phyloP scores from a whole-genome alignment of 306 rosid genomes.

The Herpetospermum pedunculosum region DNA sequence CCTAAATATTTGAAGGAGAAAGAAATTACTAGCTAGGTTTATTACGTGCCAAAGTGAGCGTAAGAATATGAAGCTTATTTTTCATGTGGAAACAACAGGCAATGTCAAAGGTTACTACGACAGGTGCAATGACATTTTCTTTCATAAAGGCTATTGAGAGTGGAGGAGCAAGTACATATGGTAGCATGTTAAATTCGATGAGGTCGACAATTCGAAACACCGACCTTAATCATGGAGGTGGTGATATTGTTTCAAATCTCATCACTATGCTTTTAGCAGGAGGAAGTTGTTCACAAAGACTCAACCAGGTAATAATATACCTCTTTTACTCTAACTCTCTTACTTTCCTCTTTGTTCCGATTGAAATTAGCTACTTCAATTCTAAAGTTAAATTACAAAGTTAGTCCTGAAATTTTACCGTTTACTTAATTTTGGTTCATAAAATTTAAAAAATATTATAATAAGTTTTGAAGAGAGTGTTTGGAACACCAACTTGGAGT shows the following conservation, averaged over 20 bases:
- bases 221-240: neutral
- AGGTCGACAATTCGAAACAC: neutral
- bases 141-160: neutral
- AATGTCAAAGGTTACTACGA: neutral
- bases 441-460: too few relatives aligned
- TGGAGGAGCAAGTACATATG: neutral
- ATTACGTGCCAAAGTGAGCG: too few relatives aligned
- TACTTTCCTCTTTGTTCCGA: too few relatives aligned
- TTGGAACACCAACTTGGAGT: too few relatives aligned
- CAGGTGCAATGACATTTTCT: constrained; percentile 2
- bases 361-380: too few relatives aligned
- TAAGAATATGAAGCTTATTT: too few relatives aligned
- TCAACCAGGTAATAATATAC: neutral
- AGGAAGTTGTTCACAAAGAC: neutral
- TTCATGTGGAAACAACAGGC: neutral
- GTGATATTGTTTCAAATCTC: neutral
- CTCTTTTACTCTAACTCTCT: neutral
- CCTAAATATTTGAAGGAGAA: too few relatives aligned
- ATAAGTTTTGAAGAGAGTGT: too few relatives aligned
- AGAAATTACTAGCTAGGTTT: too few relatives aligned
- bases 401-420: too few relatives aligned
- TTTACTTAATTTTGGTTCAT: too few relatives aligned
- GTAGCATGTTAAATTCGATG: neutral
- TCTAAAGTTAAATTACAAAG: too few relatives aligned
- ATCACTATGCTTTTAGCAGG: neutral